These are phyloP conservation scores for Stramenopiles sp. DNA, from an alignment of 352 stramenopile species.

Conservation along the genomic window DNA sequence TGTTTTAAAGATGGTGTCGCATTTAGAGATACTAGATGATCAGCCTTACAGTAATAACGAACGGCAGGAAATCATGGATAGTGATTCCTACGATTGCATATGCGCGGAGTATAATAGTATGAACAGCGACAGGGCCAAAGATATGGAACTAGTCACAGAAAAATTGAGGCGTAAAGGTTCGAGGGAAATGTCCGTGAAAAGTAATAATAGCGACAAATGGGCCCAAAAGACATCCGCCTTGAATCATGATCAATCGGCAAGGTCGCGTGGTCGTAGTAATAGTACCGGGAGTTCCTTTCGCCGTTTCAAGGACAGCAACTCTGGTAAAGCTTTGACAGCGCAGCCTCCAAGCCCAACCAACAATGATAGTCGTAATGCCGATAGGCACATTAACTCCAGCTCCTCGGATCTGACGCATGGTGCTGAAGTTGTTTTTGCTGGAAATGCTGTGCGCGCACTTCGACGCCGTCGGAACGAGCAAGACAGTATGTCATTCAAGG, in stretches of 20 bases:
- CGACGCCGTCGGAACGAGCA: slow-evolving; percentile 42
- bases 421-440: slow-evolving; percentile 57
- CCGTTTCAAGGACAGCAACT: background rate
- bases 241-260: background rate
- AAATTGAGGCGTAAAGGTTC: slow-evolving; percentile 5
- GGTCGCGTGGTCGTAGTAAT: slow-evolving; percentile 12
- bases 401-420: slow-evolving; percentile 55
- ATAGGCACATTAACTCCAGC: slow-evolving; percentile 26
- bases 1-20: slow-evolving; percentile 43
- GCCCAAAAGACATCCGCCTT: background rate
- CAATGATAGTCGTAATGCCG: background rate
- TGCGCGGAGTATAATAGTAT: slow-evolving; percentile 20
- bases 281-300: background rate
- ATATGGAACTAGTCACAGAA: background rate
- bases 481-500: slow-evolving; percentile 23
- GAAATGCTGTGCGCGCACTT: slow-evolving; percentile 56
- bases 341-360: background rate
- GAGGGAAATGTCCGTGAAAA: slow-evolving; percentile 12
- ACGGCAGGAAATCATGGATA: slow-evolving; percentile 30
- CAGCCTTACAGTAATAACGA: slow-evolving; percentile 29
- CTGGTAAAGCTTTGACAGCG: background rate
- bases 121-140: background rate
- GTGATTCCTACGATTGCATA: slow-evolving; percentile 34
- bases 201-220: slow-evolving; percentile 1
- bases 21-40: slow-evolving; percentile 39